phyloP scores from a whole-genome alignment of 306 rosid genomes.

The Vachellia pachyceras region DNA sequence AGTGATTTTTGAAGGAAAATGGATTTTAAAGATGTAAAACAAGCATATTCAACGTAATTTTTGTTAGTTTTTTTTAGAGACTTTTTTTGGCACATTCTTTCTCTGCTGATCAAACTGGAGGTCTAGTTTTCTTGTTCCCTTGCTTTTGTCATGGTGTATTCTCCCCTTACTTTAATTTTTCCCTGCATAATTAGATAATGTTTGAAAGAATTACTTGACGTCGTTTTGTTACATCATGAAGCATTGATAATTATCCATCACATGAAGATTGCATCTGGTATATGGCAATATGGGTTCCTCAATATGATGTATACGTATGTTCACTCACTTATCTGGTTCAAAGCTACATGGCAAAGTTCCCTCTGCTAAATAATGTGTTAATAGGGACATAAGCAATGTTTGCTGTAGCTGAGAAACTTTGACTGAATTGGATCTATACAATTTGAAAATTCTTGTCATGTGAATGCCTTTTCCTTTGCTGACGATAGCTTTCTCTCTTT shows the following conservation, averaged over 20 bases:
- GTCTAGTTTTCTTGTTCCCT: conserved; percentile 28
- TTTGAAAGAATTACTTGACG: conserved; percentile 31
- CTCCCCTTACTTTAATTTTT: background rate
- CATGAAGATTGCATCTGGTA: conserved; percentile 19
- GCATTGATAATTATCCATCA: conserved; percentile 18
- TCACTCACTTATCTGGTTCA: background rate
- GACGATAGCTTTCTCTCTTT: conserved; percentile 10
- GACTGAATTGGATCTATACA: background rate
- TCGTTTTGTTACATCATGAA: conserved; percentile 23
- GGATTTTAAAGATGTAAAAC: background rate
- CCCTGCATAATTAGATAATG: conserved; percentile 9
- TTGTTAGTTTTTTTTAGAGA: conserved; percentile 7
- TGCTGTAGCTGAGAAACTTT: background rate
- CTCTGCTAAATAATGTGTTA: background rate
- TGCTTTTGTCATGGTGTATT: conserved; percentile 26
- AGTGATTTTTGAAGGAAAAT: background rate
- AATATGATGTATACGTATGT: background rate
- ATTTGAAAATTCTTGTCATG: background rate
- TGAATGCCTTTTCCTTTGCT: background rate
- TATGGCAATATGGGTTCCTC: conserved; percentile 15
- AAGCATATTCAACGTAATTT: conserved; percentile 9
- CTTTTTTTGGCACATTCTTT: conserved; percentile 16
- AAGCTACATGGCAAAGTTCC: background rate
- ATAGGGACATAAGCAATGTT: background rate
- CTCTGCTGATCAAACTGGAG: conserved; percentile 25